Base-by-base conservation (phyloP, 1,284 basidiomycete genomes). In the Austroboletus niveus region DNA sequence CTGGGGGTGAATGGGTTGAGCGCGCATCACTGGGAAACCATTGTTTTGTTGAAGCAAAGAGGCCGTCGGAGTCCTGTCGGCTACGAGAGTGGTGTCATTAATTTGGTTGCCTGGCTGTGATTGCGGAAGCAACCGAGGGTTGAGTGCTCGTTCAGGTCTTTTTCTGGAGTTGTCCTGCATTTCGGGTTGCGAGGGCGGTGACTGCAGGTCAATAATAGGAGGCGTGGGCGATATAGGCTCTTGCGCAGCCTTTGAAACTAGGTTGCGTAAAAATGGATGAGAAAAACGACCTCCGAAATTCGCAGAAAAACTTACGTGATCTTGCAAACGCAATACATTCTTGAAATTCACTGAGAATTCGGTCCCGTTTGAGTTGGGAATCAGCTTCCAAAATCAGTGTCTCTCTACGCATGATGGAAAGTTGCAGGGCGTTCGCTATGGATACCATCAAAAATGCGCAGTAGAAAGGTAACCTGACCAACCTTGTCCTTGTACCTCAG, bases 331-430 rank as follows among this genome's bases (percentile, higher is more conserved):
- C 85, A 55, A 92, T 89, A 63, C 92, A 95, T 32, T 93, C 92
- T 42, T 75, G 77, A 67, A 98, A 83, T 61, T 92, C 89, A n/a
- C 75, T 68, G 40, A 92, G 69, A 62, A 94, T 77, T 51, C 75
- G 74, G 59, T 92, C 82, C 56, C 92, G 82, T 24, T 78, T 74
- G 36, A 82, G 74, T 32, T 72, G 72, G 4, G 88, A 88, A 51
- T 85, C 79, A 15, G 81, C 74, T 56, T 87, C 80, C 22, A 98
- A 65, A 35, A 78, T 75, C 52, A 99, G 71, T 9, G 79, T 85
- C 70, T 98, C 97, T 72, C 95, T 97, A 58, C 85, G 79, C 85
- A 99, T 87, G 55, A 99, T 85, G 31, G 82, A 81, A 17, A 99
- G 78, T 44, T 89, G 83, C 39, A 98, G 62, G 8, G 80, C 79